Conservation (phyloP, 2,329 filamentous ascomycete species). For the Thielaviopsis punctulata region DNA sequence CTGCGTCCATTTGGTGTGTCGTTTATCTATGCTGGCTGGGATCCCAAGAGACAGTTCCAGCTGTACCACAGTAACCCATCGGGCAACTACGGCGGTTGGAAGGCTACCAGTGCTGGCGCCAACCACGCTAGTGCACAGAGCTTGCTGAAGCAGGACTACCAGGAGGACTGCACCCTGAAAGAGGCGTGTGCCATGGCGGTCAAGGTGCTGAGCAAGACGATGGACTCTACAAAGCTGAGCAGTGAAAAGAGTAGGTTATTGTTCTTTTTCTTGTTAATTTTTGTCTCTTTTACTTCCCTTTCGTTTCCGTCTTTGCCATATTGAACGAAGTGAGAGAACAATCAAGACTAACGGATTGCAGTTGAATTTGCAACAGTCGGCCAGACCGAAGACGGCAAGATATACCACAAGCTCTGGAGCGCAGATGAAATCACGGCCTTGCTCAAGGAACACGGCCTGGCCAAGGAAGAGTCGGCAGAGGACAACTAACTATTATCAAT, state of each 20-base stretch:
- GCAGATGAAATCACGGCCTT: conserved; percentile 91
- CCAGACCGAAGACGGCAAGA: conserved; percentile 83
- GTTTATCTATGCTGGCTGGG: conserved; percentile 98
- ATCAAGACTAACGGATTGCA: conserved; percentile 28
- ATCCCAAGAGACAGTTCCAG: conserved; percentile 91
- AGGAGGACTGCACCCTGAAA: conserved; percentile 90
- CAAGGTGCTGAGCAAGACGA: conserved; percentile 98
- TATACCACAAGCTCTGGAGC: conserved; percentile 95
- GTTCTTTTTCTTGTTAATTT: conserved; percentile 10
- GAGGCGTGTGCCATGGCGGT: conserved; percentile 95
- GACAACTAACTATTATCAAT: conserved; percentile 33
- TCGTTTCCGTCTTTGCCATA: too few species aligned
- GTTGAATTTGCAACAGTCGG: conserved; percentile 98
- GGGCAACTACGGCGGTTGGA: conserved; percentile 98
- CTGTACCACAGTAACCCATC: conserved; percentile 98
- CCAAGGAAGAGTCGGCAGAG: conserved; percentile 63
- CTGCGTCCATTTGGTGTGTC: conserved; percentile 95
- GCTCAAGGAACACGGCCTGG: conserved; percentile 87
- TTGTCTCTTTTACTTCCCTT: too few species aligned
- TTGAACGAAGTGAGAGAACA: conserved; percentile 12
- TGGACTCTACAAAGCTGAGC: conserved; percentile 97
- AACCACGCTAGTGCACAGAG: conserved; percentile 97
- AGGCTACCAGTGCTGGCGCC: conserved; percentile 91
- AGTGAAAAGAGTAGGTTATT: conserved; percentile 87
- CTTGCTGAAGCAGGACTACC: conserved; percentile 97